phyloP scores from a whole-genome alignment of 164 flowering plant genomes.

The Chimonanthus praecox region DNA sequence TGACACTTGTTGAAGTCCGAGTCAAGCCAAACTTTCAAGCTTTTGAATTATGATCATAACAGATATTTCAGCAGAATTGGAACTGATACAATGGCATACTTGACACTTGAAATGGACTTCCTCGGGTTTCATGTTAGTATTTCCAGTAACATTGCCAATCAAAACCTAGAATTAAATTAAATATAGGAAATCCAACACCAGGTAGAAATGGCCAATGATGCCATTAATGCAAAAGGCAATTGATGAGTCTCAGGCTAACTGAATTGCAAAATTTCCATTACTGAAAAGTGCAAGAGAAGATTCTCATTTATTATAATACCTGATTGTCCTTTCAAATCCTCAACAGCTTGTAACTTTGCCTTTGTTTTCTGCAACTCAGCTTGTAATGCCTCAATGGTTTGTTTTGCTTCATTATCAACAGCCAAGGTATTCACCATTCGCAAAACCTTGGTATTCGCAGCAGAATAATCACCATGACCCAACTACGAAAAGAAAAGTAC shows the following conservation, averaged over 20 bases:
- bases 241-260: background rate
- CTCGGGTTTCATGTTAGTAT: background rate
- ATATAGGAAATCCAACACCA: background rate
- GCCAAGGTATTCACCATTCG: conserved; percentile 94
- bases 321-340: conserved; percentile 84
- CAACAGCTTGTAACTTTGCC: conserved; percentile 84
- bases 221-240: background rate
- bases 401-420: conserved; percentile 85
- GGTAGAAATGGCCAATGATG: background rate
- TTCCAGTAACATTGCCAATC: background rate
- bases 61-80: background rate
- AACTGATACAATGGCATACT: background rate
- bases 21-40: too few relatives aligned
- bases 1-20: too few relatives aligned
- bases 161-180: background rate
- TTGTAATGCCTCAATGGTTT: conserved; percentile 80
- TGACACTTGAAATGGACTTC: background rate
- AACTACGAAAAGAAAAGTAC: conserved; percentile 41
- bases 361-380: conserved; percentile 77
- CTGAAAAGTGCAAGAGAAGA: background rate
- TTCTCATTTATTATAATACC: conserved; percentile 27
- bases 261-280: background rate
- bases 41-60: too few relatives aligned
- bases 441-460: conserved; percentile 84
- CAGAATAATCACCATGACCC: conserved; percentile 96